These are phyloP conservation scores for Crithidia thermophila DNA, from an alignment of 208 protist species.

Conservation along the genomic window DNA sequence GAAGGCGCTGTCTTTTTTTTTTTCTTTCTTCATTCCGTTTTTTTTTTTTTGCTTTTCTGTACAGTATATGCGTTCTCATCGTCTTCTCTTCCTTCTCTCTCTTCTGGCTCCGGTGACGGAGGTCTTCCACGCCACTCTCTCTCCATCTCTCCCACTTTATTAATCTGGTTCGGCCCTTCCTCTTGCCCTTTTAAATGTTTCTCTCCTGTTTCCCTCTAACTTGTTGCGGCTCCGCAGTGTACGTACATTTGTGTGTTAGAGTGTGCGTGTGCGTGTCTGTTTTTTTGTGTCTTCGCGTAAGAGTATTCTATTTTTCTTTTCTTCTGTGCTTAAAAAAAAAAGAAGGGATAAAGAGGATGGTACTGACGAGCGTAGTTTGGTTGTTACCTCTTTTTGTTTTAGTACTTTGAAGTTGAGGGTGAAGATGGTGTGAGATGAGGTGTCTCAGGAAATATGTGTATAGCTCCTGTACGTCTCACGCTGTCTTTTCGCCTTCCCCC, in stretches of 20 bases:
- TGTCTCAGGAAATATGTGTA: background rate
- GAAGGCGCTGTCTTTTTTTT: constrained; percentile 4
- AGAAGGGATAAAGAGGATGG: too few species aligned
- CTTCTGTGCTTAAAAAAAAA: too few species aligned
- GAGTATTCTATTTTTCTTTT: too few species aligned
- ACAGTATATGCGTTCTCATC: background rate
- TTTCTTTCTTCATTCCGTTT: background rate
- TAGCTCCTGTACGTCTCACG: background rate
- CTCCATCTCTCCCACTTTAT: background rate
- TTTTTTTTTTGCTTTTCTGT: constrained; percentile 2
- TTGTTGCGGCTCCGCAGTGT: background rate
- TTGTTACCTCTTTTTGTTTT: too few species aligned
- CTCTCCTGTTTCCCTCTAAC: background rate
- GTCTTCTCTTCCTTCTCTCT: background rate
- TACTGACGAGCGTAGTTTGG: too few species aligned
- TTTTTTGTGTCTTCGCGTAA: background rate
- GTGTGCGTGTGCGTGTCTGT: background rate
- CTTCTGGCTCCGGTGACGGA: constrained; percentile 13
- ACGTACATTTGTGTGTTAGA: background rate
- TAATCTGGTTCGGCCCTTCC: background rate
- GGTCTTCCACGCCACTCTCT: constrained; percentile 8
- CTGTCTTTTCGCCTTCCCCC: background rate
- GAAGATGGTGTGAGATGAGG: background rate
- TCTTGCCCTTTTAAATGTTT: background rate
- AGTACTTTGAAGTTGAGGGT: too few species aligned